These are phyloP conservation scores for Pelargonium fulgidum DNA, from an alignment of 441 rosid genomes.

Conservation along the genomic window DNA sequence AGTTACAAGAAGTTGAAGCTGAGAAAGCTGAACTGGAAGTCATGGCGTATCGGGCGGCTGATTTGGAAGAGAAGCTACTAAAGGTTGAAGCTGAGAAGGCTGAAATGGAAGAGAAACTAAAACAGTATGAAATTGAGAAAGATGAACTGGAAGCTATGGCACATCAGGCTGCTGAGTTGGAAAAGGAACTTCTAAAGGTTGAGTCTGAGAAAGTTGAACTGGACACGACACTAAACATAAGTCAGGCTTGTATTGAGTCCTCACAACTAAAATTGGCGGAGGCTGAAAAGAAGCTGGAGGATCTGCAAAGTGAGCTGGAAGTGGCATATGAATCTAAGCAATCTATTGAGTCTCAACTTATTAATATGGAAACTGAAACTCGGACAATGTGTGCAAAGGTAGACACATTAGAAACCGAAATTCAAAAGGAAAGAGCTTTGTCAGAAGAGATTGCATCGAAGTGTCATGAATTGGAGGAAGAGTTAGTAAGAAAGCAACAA, in stretches of 20 bases:
- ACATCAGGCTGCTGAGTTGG: slow-evolving; percentile 38
- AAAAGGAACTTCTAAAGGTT: slow-evolving; percentile 42
- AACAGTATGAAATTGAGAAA: slow-evolving; percentile 16
- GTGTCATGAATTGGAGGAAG: slow-evolving; percentile 45
- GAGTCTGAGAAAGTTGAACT: slow-evolving; percentile 37
- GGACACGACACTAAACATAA: slow-evolving; percentile 41
- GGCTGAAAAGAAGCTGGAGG: slow-evolving; percentile 35
- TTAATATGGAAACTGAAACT: slow-evolving; percentile 45
- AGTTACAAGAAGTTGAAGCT: slow-evolving; percentile 45
- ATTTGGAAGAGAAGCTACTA: not conserved
- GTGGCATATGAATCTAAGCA: slow-evolving; percentile 42
- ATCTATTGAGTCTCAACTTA: slow-evolving; percentile 44
- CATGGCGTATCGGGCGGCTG: not conserved
- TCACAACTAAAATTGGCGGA: slow-evolving; percentile 36
- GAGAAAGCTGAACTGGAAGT: slow-evolving; percentile 33
- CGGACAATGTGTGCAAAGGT: slow-evolving; percentile 43
- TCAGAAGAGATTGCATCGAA: slow-evolving; percentile 38
- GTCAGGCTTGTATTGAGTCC: slow-evolving; percentile 33
- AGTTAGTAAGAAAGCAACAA: slow-evolving; percentile 37
- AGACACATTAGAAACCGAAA: slow-evolving; percentile 38
- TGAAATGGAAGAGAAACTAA: not conserved
- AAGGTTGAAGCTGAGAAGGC: no score
- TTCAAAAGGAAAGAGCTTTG: slow-evolving; percentile 38
- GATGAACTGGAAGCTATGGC: slow-evolving; percentile 47
- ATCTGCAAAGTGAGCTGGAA: slow-evolving; percentile 42